Conservation (phyloP, 805 yeast genomes). For the Saccharomyces paradoxus region DNA sequence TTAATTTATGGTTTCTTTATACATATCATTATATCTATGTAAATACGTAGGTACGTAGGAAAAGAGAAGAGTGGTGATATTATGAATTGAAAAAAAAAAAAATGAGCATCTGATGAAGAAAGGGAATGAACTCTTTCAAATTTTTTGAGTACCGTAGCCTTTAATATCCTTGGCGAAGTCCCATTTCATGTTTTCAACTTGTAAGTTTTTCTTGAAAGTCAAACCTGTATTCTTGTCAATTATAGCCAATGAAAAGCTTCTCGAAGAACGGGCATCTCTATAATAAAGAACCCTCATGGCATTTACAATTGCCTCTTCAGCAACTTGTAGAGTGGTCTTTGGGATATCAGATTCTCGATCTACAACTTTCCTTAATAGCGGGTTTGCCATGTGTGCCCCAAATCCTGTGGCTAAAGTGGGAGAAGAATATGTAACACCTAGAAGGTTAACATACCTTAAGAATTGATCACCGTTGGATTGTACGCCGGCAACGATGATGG, state of each 20-base stretch:
- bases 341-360: constrained; percentile 70
- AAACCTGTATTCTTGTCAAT: constrained; percentile 58
- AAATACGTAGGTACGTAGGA: background rate
- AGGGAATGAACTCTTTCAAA: constrained; percentile 14
- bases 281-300: constrained; percentile 91
- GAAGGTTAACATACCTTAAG: constrained; percentile 76
- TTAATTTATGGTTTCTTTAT: background rate
- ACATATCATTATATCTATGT: background rate
- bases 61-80: background rate
- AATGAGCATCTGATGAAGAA: background rate
- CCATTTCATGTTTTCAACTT: constrained; percentile 78
- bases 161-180: constrained; percentile 76
- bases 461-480: constrained; percentile 58
- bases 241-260: constrained; percentile 74
- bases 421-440: constrained; percentile 85
- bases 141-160: constrained; percentile 79
- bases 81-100: background rate
- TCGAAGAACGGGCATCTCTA: constrained; percentile 91
- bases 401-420: constrained; percentile 93
- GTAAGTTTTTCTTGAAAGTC: constrained; percentile 54
- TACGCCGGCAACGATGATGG: constrained; percentile 83
- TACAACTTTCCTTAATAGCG: constrained; percentile 76
- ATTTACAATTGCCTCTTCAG: constrained; percentile 66
- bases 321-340: constrained; percentile 63
- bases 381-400: constrained; percentile 91